Evolutionary conservation across 805 yeast genomes (phyloP).

Genomic region (Yamadazyma insecticola): DNA sequence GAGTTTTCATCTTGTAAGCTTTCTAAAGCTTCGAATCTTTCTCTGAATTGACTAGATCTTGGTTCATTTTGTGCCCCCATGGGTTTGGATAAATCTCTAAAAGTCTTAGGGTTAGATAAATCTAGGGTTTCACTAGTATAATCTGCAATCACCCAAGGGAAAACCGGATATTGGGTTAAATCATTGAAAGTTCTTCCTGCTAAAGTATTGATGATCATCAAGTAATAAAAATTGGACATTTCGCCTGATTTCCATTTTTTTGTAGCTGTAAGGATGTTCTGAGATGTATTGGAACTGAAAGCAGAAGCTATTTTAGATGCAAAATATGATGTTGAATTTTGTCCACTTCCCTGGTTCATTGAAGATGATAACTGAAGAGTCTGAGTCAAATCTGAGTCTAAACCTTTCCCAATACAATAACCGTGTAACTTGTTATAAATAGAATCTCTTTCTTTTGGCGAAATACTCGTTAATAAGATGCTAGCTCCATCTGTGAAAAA

Average conservation of each 20-base stretch:
- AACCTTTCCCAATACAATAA: conserved; percentile 44
- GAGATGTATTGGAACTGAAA: conserved; percentile 26
- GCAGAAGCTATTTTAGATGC: conserved; percentile 29
- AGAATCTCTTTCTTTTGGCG: conserved; percentile 49
- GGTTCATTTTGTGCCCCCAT: conserved; percentile 80
- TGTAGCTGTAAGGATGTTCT: conserved; percentile 44
- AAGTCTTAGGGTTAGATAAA: conserved; percentile 54
- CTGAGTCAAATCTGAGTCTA: conserved; percentile 52
- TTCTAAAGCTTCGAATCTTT: conserved; percentile 66
- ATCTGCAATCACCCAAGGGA: conserved; percentile 89
- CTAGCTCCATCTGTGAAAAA: conserved; percentile 73
- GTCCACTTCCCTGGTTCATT: conserved; percentile 36
- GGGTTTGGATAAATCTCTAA: conserved; percentile 76
- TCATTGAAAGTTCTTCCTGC: conserved; percentile 91
- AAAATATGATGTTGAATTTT: conserved; percentile 25
- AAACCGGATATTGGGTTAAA: conserved; percentile 84
- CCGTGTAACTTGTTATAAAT: conserved; percentile 47
- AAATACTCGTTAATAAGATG: conserved; percentile 60
- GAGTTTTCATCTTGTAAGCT: conserved; percentile 54
- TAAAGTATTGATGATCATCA: conserved; percentile 73
- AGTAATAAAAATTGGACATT: conserved; percentile 76
- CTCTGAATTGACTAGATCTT: conserved; percentile 60
- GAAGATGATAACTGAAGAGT: conserved; percentile 49
- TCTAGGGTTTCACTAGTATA: conserved; percentile 70
- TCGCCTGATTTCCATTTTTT: conserved; percentile 73